These are phyloP conservation scores for Actinomortierella wolfii DNA, from an alignment of 371 early-diverging fungal genomes.

Conservation along the genomic window DNA sequence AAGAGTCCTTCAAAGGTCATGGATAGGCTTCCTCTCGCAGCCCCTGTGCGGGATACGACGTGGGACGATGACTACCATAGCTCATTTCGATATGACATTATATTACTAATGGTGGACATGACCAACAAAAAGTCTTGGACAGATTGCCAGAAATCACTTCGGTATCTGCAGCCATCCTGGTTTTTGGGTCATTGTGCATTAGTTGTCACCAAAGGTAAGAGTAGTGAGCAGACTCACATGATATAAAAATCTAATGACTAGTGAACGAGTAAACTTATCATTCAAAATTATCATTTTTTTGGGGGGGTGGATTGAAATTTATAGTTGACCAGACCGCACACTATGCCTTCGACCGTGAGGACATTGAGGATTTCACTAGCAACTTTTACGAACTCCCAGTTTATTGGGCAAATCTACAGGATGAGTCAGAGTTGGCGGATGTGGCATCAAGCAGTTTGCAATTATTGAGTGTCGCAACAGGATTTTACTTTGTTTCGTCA, in stretches of 20 bases:
- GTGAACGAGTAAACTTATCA: neutral
- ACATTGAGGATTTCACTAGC: conserved; percentile 20
- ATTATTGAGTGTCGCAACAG: too few species aligned
- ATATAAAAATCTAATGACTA: neutral
- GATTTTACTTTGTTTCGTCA: too few species aligned
- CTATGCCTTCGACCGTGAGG: conserved; percentile 44
- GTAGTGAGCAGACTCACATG: too few species aligned
- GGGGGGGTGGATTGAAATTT: neutral
- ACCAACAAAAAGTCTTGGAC: conserved; percentile 30
- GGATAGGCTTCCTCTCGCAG: neutral
- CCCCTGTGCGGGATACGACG: neutral
- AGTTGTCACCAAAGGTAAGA: conserved; percentile 37
- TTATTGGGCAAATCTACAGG: conserved; percentile 27
- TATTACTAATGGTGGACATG: conserved; percentile 38
- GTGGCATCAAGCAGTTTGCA: too few species aligned
- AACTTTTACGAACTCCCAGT: conserved; percentile 19
- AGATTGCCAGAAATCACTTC: conserved; percentile 14
- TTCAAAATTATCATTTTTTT: neutral
- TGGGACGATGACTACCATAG: conserved; percentile 10
- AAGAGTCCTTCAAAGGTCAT: neutral
- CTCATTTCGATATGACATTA: conserved; percentile 29
- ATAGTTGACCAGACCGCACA: conserved; percentile 26
- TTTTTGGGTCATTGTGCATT: conserved; percentile 38
- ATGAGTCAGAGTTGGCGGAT: conserved; percentile 6
- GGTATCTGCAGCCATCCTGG: conserved; percentile 28